Conservation (phyloP, 345 rosid species). For the Pistacia vera region DNA sequence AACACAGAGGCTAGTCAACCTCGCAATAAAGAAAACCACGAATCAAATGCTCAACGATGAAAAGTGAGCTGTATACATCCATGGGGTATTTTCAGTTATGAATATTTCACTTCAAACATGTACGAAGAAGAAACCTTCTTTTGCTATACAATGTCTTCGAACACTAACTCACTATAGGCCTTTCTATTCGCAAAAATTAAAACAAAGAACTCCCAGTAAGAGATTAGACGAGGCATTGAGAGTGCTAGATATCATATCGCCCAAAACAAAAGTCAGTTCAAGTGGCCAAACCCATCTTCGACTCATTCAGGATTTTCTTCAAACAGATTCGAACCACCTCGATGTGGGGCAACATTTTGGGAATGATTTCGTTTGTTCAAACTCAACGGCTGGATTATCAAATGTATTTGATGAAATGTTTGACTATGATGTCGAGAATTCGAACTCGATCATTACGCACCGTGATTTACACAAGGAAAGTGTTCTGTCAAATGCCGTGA, state of each 20-base stretch:
- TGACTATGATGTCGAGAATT: conserved; percentile 20
- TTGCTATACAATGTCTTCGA: neutral
- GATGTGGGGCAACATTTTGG: conserved; percentile 10
- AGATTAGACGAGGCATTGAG: conserved; percentile 49
- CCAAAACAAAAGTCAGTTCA: conserved; percentile 23
- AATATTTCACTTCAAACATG: conserved; percentile 11
- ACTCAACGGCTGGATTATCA: conserved; percentile 22
- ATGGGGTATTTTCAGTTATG: conserved; percentile 21
- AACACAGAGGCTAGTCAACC: neutral
- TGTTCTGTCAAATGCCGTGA: conserved; percentile 59
- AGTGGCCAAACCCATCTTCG: conserved; percentile 48
- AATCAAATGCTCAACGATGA: neutral
- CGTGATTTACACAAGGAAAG: conserved; percentile 14
- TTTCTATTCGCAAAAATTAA: conserved; percentile 34
- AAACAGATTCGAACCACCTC: conserved; percentile 33
- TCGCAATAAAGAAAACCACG: neutral
- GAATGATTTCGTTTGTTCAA: conserved; percentile 17
- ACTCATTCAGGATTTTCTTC: conserved; percentile 50
- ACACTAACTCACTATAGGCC: conserved; percentile 22
- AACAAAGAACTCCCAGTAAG: conserved; percentile 23
- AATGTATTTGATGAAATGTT: conserved; percentile 37
- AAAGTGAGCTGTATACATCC: neutral
- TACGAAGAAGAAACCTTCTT: conserved; percentile 8
- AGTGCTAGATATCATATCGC: conserved; percentile 49
- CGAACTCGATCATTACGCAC: conserved; percentile 3